Evolutionary conservation across 2,329 filamentous ascomycete genomes (phyloP), one percentile per base, ranked within the genome.

Genomic region (Colletotrichum ledebouriae): DNA sequence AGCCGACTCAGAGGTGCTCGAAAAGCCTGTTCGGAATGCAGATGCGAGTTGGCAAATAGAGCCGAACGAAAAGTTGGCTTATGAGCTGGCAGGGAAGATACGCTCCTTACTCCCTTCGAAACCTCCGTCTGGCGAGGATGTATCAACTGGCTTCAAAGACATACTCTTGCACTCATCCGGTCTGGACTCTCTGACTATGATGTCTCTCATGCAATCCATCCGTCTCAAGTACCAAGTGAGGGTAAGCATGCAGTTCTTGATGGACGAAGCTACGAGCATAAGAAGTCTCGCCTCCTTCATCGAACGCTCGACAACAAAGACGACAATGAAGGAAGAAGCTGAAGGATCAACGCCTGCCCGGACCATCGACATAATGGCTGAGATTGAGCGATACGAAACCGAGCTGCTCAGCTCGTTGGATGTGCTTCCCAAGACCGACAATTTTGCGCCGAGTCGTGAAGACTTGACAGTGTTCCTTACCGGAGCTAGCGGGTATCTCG

Each of bases 201-300:
- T 68, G 65, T 68, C 53, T 7, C 49, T 68, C n/a, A 65, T 68
- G 65, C 60, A 68, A 13, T 68, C 59, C 17, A 15, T 65, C n/a
- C 60, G n/a, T 12, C 39, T 59, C 1, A 59, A 34, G 15, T 59
- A 68, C 0, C 52, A 25, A 11, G 53, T 58, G 15, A 44, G 53
- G 20, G 52, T 65, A 9, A 65, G 53, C 15, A 68, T 68, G 37
- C 65, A 68, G 20, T 15, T 68, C 3, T 15, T 68, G 29, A 68
- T 68, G 65, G 53, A 68, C 5, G 61, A 65, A 34, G 25, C 37
- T 1, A 68, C 60, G 4, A 65, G 52, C n/a, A 5, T 55, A n/a
- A 15, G 60, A 13, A 65, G 37, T 6, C 17, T 68, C n/a, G 60
- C 65, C 11, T n/a, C 44, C 1, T 65, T 68, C 6, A 55, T 68